Percentiles rank a stretch among this genome's conserved stretches.
Conservation (phyloP, 2,329 filamentous ascomycete genomes). For the Pseudocercospora eumusae region DNA sequence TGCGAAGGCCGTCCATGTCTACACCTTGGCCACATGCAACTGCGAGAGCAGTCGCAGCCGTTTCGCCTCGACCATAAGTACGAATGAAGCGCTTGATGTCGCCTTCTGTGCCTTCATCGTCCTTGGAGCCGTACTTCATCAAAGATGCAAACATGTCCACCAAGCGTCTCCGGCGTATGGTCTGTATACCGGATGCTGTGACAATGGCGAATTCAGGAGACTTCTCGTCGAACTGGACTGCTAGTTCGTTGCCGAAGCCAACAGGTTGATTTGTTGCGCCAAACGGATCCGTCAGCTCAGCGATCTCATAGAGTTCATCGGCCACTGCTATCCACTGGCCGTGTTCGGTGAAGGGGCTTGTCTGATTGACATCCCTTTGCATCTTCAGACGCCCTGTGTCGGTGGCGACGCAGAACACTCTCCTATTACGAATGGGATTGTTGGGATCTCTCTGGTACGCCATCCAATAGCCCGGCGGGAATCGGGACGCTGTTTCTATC, state of each 20-base stretch:
- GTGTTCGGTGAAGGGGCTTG: conserved; percentile 71
- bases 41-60: conserved; percentile 84
- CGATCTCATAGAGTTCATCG: conserved; percentile 74
- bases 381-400: conserved; percentile 70
- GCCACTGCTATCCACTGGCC: conserved; percentile 77
- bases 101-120: conserved; percentile 76
- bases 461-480: conserved; percentile 87
- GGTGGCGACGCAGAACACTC: conserved; percentile 81
- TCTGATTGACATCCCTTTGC: conserved; percentile 40
- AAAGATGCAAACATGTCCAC: conserved; percentile 90
- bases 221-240: conserved; percentile 87
- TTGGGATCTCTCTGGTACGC: conserved; percentile 64
- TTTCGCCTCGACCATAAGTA: conserved; percentile 84
- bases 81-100: conserved; percentile 82
- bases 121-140: conserved; percentile 63
- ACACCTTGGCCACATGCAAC: conserved; percentile 93
- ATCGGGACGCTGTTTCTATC: conserved; percentile 52
- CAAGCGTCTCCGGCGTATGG: conserved; percentile 77
- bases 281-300: conserved; percentile 72
- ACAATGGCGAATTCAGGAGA: conserved; percentile 84
- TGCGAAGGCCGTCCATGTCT: conserved; percentile 72
- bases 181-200: conserved; percentile 86
- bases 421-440: conserved; percentile 53
- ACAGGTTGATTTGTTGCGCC: conserved; percentile 66
- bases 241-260: conserved; percentile 92